Conservation (phyloP, 305 asterid genomes). For the Fraxinus dipetala region DNA sequence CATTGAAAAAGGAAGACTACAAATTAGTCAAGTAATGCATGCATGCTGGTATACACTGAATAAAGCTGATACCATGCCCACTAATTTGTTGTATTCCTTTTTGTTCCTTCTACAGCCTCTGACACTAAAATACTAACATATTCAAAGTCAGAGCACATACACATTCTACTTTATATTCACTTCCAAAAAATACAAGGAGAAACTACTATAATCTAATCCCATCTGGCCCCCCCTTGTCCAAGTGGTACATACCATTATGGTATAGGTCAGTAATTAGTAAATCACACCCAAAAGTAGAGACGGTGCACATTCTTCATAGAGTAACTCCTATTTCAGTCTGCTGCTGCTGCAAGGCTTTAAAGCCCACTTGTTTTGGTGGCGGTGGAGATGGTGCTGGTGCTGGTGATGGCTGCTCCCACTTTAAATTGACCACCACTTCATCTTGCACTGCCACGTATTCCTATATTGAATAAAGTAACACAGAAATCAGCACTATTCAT, state of each 20-base stretch:
- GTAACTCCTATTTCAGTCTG: slow-evolving; percentile 27
- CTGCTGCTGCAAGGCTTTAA: slow-evolving; percentile 25
- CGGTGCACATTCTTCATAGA: slow-evolving; percentile 11
- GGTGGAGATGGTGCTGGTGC: background rate
- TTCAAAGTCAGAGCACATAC: background rate
- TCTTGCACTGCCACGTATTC: slow-evolving; percentile 50
- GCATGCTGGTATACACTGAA: slow-evolving; percentile 21
- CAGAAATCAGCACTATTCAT: background rate
- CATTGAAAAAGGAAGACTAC: background rate
- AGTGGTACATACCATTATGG: slow-evolving; percentile 17
- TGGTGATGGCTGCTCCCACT: slow-evolving; percentile 29
- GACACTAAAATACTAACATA: slow-evolving; percentile 9
- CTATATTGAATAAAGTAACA: slow-evolving; percentile 20
- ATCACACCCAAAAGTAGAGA: slow-evolving; percentile 5
- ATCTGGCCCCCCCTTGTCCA: slow-evolving; percentile 8
- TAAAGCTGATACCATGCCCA: slow-evolving; percentile 35
- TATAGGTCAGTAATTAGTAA: slow-evolving; percentile 24
- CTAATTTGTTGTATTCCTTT: slow-evolving; percentile 32
- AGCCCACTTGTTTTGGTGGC: slow-evolving; percentile 23
- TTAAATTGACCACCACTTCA: slow-evolving; percentile 37
- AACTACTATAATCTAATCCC: slow-evolving; percentile 5
- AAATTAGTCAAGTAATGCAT: slow-evolving; percentile 16
- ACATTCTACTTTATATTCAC: background rate
- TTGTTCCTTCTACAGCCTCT: slow-evolving; percentile 24
- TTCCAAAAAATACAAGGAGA: slow-evolving; percentile 33